A percentile compares a stretch with the other conserved stretches of the same genome.
phyloP scores from a whole-genome alignment of 768 basidiomycete species.

The Gautieria morchelliformis region DNA sequence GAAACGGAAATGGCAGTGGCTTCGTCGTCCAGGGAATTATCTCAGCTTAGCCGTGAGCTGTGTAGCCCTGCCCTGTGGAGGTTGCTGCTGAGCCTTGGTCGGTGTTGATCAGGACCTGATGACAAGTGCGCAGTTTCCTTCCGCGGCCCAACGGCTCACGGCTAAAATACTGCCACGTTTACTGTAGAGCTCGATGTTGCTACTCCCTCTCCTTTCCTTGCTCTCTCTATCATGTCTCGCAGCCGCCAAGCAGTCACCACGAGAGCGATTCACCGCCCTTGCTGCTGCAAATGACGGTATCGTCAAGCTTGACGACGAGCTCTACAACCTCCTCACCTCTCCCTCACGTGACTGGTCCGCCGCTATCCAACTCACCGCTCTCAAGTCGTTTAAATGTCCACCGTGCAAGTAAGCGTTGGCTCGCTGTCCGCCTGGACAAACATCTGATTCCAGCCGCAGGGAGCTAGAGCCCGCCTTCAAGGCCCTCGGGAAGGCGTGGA shows the following conservation, averaged over 20 bases:
- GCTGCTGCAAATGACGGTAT: slow-evolving; percentile 68
- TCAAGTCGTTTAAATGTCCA: slow-evolving; percentile 71
- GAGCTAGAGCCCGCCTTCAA: slow-evolving; percentile 79
- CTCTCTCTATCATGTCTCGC: slow-evolving; percentile 13
- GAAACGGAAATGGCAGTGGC: not conserved
- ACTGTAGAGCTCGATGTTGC: slow-evolving; percentile 10
- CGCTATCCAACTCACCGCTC: slow-evolving; percentile 82
- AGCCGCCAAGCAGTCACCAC: slow-evolving; percentile 21
- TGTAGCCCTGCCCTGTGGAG: no score
- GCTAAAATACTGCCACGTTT: not conserved
- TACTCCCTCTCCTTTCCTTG: slow-evolving; percentile 25
- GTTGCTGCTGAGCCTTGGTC: no score
- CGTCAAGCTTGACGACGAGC: slow-evolving; percentile 66
- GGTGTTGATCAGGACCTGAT: no score
- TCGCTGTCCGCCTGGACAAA: no score
- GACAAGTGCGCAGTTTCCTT: no score
- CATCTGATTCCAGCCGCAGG: slow-evolving; percentile 28
- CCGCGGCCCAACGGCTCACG: not conserved
- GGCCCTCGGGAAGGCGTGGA: slow-evolving; percentile 81
- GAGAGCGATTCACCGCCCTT: slow-evolving; percentile 56
- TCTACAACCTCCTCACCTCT: slow-evolving; percentile 69
- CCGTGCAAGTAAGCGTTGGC: slow-evolving; percentile 74
- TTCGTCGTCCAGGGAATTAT: no score
- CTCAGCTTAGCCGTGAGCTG: no score
- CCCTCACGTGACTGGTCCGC: slow-evolving; percentile 80